phyloP scores from a whole-genome alignment of 306 rosid genomes.

The Castanea sativa region DNA sequence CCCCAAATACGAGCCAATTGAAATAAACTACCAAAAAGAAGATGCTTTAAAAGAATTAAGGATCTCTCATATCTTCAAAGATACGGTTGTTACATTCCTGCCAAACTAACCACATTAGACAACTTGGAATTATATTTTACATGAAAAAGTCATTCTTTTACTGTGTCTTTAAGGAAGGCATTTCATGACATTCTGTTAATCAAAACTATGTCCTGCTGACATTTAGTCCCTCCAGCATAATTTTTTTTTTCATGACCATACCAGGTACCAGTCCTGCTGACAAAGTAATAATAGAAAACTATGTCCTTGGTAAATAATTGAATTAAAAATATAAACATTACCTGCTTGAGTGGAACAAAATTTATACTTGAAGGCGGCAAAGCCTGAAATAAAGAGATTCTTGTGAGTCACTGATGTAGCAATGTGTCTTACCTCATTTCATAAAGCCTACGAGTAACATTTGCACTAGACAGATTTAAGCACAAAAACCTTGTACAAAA shows the following conservation, averaged over 20 bases:
- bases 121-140: no score
- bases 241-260: neutral
- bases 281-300: neutral
- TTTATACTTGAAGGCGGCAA: constrained; percentile 72
- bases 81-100: no score
- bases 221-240: neutral
- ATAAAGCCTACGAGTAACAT: neutral
- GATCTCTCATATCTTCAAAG: no score
- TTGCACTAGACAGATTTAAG: no score
- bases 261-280: neutral
- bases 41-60: no score
- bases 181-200: neutral
- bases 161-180: neutral
- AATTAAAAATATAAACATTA: constrained; percentile 26
- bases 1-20: no score
- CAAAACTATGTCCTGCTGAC: neutral
- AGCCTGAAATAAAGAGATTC: constrained; percentile 53
- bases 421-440: neutral
- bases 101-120: no score
- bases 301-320: neutral
- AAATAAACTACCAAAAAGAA: no score
- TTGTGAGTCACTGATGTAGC: constrained; percentile 12
- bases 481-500: no score
- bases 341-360: constrained; percentile 87
- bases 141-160: neutral